Percentiles rank a stretch among this genome's conserved stretches.
Conservation (phyloP, 768 basidiomycete species). For the Dacryopinax primogenitus region DNA sequence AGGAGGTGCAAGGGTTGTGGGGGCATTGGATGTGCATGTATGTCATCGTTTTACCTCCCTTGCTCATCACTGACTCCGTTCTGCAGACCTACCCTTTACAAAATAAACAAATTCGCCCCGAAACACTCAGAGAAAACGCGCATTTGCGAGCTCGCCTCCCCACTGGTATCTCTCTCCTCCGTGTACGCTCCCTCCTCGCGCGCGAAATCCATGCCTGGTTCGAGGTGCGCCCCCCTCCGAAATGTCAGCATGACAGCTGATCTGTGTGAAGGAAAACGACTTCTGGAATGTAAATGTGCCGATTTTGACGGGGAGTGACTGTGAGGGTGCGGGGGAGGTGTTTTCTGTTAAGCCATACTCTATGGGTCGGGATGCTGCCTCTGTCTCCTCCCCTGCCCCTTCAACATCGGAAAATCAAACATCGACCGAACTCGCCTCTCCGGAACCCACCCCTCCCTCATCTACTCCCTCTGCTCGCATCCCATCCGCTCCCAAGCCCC, state of each 20-base stretch:
- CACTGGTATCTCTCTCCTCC: conserved; percentile 56
- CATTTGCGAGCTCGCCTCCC: conserved; percentile 80
- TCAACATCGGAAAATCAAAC: background rate
- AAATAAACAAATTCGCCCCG: conserved; percentile 65
- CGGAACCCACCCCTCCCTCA: background rate
- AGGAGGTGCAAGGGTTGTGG: conserved; percentile 34
- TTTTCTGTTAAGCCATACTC: conserved; percentile 50
- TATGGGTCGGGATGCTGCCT: conserved; percentile 2
- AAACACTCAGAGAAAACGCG: conserved; percentile 71
- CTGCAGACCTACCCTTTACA: conserved; percentile 83
- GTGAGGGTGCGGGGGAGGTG: conserved; percentile 91
- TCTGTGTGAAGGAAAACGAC: conserved; percentile 45
- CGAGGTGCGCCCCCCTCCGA: conserved; percentile 42
- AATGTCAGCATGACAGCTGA: too few species aligned
- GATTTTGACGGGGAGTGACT: conserved; percentile 79
- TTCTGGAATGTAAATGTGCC: conserved; percentile 76
- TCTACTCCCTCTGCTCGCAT: background rate
- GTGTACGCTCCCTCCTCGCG: conserved; percentile 49
- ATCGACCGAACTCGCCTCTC: conserved; percentile 14
- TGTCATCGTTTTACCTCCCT: conserved; percentile 11
- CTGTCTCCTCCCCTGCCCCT: background rate
- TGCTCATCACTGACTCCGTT: too few species aligned
- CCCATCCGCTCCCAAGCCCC: conserved; percentile 14
- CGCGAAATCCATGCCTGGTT: conserved; percentile 54
- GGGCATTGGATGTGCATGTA: conserved; percentile 49